Evolutionary conservation across 352 stramenopile genomes (phyloP), one percentile per base, ranked within the genome.

Genomic region (Labyrinthula sp.): DNA sequence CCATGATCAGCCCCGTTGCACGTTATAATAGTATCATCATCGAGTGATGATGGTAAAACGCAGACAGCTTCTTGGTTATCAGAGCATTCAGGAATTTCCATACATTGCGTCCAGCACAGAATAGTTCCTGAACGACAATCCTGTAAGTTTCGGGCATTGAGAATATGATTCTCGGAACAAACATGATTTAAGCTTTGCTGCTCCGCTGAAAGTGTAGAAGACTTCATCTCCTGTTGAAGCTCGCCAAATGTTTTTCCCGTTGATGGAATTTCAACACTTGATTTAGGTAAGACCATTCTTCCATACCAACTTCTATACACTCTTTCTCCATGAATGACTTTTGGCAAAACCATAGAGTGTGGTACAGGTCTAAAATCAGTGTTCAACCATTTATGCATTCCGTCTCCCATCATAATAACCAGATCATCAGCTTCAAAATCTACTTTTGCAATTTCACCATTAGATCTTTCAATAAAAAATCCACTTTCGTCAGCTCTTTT

Each of bases 381-480:
- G 55, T 62, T 62, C 37, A 62, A 17, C 34, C 35, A 62, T 54
- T 71, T 63, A 40, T 75, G 66, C 8, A 72, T 58, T 30, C 67
- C 68, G 56, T 77, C 68, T 14, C 68, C 68, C 14, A 77, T 38
- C 58, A 77, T 65, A 34, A 71, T 60, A n/a, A n/a, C n/a, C 8
- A 77, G 41, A 50, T 71, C 64, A 37, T 73, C 65, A 10, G 47
- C 38, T n/a, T n/a, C n/a, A 50, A 75, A 71, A 7, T 62, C 35
- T 8, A 73, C 41, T 18, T 50, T 26, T 2, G 23, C 37, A 3
- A 48, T 36, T 8, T 38, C 25, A 14, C 65, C 64, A 49, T 64
- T 49, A 3, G 15, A 15, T 15, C 65, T 29, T 26, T 64, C 25
- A 26, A 77, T 54, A 34, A 52, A 59, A 45, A 77, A 74, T 47